Evolutionary conservation across 225 moss, liverwort and hornwort genomes (phyloP).

Genomic region (Pleurozium schreberi): DNA sequence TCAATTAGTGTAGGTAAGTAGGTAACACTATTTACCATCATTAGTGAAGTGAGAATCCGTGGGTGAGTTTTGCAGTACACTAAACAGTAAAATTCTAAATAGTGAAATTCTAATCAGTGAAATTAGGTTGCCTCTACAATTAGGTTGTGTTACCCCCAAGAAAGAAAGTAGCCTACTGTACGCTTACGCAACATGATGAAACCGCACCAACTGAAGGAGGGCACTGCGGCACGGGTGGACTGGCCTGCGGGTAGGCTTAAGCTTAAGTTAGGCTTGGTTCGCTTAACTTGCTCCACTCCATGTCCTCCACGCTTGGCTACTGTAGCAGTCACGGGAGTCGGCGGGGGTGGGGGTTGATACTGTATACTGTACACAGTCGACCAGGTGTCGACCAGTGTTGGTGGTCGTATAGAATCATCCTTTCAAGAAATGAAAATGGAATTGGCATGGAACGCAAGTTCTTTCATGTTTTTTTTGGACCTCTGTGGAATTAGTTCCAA

Average conservation of each 20-base stretch:
- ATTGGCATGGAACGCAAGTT: too few species aligned
- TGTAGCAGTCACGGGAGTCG: neutral
- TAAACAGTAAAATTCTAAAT: too few species aligned
- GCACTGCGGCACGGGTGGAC: neutral
- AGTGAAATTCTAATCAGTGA: too few species aligned
- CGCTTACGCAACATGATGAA: neutral
- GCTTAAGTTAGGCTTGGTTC: neutral
- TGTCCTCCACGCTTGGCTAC: neutral
- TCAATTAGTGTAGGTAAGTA: too few species aligned
- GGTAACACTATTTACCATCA: too few species aligned
- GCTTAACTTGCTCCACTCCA: neutral
- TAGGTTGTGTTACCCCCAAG: too few species aligned
- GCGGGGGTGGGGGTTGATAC: too few species aligned
- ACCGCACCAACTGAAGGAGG: neutral
- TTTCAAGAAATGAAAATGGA: neutral
- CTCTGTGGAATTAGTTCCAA: too few species aligned
- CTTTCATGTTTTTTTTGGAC: neutral
- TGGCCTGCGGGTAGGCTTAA: neutral
- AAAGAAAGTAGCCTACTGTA: too few species aligned
- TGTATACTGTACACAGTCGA: neutral
- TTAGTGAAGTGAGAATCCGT: neutral
- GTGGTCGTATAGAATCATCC: neutral
- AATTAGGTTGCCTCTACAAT: too few species aligned
- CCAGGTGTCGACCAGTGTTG: neutral
- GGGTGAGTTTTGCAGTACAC: neutral